Percentiles rank a stretch among this genome's conserved stretches.
Conservation (phyloP, 257 asterid genomes). For the Paulownia fortunei region DNA sequence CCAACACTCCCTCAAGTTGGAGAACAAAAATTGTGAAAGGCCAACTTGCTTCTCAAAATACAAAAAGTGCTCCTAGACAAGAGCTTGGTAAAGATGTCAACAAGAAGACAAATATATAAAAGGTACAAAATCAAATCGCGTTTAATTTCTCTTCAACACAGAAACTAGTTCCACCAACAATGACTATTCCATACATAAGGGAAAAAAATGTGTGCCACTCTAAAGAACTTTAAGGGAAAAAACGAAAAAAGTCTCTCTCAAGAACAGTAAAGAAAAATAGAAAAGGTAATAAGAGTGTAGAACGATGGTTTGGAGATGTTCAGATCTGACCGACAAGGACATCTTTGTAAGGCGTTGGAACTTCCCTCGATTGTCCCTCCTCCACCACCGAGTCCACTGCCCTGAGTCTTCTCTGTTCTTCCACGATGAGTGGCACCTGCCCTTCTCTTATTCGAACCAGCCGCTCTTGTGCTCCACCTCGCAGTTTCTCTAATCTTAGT, state of each 20-base stretch:
- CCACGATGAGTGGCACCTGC: slow-evolving; percentile 50
- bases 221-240: no score
- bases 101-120: neutral
- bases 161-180: neutral
- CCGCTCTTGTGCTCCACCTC: slow-evolving; percentile 84
- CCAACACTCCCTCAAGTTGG: no score
- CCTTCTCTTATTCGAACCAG: slow-evolving; percentile 59
- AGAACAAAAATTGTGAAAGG: no score
- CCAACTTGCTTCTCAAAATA: no score
- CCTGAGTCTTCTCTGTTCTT: slow-evolving; percentile 28
- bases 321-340: slow-evolving; percentile 57
- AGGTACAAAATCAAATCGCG: neutral
- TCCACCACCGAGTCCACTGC: slow-evolving; percentile 3
- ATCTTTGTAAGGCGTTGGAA: slow-evolving; percentile 66
- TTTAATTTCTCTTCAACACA: neutral
- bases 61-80: no score
- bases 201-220: no score
- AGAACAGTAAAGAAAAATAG: no score
- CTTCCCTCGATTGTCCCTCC: neutral
- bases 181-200: neutral
- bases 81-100: neutral
- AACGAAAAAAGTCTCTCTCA: no score
- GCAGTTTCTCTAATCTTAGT: slow-evolving; percentile 74
- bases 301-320: neutral
- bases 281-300: neutral